phyloP scores from a whole-genome alignment of 1,284 basidiomycete species.

The Apiotrichum sp. region DNA sequence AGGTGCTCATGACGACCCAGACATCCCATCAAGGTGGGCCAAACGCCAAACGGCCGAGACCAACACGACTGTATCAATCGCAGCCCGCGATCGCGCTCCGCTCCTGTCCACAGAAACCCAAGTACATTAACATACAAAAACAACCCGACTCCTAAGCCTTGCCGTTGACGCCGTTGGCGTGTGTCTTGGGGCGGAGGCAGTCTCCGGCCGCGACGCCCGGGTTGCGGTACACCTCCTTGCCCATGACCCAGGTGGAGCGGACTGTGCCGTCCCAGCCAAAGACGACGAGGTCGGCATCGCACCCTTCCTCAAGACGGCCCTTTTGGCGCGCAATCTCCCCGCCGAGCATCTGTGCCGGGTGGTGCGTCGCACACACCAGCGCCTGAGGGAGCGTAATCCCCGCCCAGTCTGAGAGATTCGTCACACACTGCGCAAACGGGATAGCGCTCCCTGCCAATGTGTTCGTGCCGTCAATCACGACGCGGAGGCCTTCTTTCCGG shows the following conservation, averaged over 20 bases:
- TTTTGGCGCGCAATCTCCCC: conserved; percentile 61
- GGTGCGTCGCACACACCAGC: conserved; percentile 73
- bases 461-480: conserved; percentile 75
- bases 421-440: conserved; percentile 72
- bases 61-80: too few relatives aligned
- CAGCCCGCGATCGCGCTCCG: not conserved
- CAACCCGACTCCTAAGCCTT: not conserved
- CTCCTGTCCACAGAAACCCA: not conserved
- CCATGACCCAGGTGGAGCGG: conserved; percentile 72
- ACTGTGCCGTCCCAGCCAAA: conserved; percentile 63
- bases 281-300: conserved; percentile 75
- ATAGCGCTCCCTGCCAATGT: conserved; percentile 76
- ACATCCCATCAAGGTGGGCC: too few relatives aligned
- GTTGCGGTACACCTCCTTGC: conserved; percentile 58
- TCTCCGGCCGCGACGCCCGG: conserved; percentile 4
- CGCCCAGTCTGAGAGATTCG: conserved; percentile 75
- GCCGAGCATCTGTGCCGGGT: conserved; percentile 74
- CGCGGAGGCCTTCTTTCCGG: conserved; percentile 69
- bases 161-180: conserved; percentile 3
- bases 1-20: too few relatives aligned
- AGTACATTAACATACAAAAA: not conserved
- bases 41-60: too few relatives aligned
- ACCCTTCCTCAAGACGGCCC: conserved; percentile 69
- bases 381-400: conserved; percentile 74
- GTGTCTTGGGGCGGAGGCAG: not conserved